Evolutionary conservation across 768 basidiomycete genomes (phyloP).

Genomic region (Zangia roseola): DNA sequence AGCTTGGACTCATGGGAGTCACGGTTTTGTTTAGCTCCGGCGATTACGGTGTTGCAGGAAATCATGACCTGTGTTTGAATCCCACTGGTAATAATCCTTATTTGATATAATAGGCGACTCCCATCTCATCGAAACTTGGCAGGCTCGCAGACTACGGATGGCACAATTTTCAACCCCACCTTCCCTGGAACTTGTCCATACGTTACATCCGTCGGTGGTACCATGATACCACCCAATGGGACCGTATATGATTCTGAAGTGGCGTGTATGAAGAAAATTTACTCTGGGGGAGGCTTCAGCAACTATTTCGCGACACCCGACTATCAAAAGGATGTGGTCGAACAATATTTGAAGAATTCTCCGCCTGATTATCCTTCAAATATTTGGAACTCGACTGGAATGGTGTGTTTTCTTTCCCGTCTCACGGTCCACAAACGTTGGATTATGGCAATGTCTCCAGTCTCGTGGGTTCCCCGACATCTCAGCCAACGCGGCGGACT

Average conservation of each 20-base stretch:
- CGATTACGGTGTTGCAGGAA: conserved; percentile 34
- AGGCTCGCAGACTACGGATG: conserved; percentile 41
- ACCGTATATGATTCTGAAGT: conserved; percentile 48
- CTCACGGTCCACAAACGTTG: no score
- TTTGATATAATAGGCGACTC: not conserved
- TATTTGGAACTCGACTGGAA: conserved; percentile 32
- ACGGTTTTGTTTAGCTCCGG: conserved; percentile 36
- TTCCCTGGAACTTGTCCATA: conserved; percentile 51
- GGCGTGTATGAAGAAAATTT: conserved; percentile 42
- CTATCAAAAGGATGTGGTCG: conserved; percentile 39
- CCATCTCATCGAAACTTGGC: not conserved
- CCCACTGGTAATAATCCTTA: conserved; percentile 18
- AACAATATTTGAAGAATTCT: conserved; percentile 31
- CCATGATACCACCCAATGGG: conserved; percentile 40
- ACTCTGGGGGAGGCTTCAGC: conserved; percentile 43
- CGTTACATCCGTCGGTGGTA: conserved; percentile 49
- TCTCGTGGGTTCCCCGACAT: conserved; percentile 40
- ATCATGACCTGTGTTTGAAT: conserved; percentile 30
- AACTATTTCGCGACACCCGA: conserved; percentile 41
- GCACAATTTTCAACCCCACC: conserved; percentile 50
- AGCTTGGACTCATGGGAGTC: conserved; percentile 39
- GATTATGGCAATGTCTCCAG: conserved; percentile 17
- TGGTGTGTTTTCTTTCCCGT: conserved; percentile 4
- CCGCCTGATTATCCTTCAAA: conserved; percentile 22
- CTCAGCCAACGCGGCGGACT: conserved; percentile 37